A percentile compares a stretch with the other conserved stretches of the same genome.
Conservation (phyloP, 2,329 filamentous ascomycete genomes). For the Hymenoscyphus albidus region DNA sequence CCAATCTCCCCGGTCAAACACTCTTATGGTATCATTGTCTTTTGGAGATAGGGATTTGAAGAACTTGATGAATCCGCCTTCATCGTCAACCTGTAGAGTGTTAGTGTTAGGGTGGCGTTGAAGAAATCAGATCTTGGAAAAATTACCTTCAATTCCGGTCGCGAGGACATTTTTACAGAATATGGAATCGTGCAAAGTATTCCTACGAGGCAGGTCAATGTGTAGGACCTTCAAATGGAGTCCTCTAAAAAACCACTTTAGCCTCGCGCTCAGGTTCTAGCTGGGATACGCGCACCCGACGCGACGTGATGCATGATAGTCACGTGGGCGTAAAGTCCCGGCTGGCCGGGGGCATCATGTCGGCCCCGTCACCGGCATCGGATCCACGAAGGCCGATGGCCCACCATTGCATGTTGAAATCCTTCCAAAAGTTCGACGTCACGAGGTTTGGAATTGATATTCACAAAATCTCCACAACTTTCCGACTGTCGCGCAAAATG, state of each 20-base stretch:
- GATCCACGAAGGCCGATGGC: no score
- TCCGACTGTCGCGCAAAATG: slow-evolving; percentile 20
- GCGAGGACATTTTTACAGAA: slow-evolving; percentile 57
- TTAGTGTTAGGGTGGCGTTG: slow-evolving; percentile 15
- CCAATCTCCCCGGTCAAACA: slow-evolving; percentile 93
- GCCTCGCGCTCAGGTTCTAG: neutral
- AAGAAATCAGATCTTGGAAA: slow-evolving; percentile 8
- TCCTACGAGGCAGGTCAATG: neutral
- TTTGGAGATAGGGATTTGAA: slow-evolving; percentile 79
- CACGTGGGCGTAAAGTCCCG: no score
- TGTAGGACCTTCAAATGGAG: neutral
- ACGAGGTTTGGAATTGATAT: slow-evolving; percentile 11
- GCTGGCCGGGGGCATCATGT: no score
- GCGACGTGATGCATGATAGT: neutral
- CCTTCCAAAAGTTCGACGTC: slow-evolving; percentile 12
- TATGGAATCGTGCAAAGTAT: neutral
- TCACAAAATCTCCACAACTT: slow-evolving; percentile 5
- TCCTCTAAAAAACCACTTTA: slow-evolving; percentile 8
- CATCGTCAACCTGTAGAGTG: slow-evolving; percentile 75
- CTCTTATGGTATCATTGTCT: slow-evolving; percentile 72
- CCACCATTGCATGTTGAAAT: neutral
- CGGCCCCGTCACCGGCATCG: no score
- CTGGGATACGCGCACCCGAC: neutral
- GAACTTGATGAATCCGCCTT: slow-evolving; percentile 93
- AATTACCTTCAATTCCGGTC: slow-evolving; percentile 66